phyloP scores from a whole-genome alignment of 1,284 basidiomycete species.

The Cerrena zonata region DNA sequence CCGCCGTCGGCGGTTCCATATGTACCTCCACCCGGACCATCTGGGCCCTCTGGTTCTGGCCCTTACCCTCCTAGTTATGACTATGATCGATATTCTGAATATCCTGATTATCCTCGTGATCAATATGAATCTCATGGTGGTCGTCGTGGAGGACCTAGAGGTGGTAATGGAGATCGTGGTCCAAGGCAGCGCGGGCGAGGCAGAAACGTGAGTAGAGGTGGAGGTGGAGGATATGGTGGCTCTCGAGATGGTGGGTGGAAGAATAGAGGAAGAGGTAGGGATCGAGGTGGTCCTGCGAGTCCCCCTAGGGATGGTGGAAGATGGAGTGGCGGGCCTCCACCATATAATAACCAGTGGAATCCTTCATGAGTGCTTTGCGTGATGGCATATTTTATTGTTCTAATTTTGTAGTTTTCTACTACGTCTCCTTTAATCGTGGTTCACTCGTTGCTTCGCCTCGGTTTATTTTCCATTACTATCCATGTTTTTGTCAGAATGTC shows the following conservation, averaged over 20 bases:
- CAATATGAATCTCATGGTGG: constrained; percentile 15
- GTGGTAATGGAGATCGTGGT: constrained; percentile 15
- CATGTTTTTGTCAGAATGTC: too few relatives aligned
- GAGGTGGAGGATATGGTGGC: constrained; percentile 32
- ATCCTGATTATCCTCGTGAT: constrained; percentile 2
- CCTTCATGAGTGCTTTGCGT: too few relatives aligned
- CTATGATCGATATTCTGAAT: constrained; percentile 12
- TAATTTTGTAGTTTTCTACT: constrained; percentile 4
- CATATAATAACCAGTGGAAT: background rate
- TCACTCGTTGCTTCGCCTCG: background rate
- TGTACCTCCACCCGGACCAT: constrained; percentile 9
- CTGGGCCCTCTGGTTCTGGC: constrained; percentile 3
- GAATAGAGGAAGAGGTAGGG: constrained; percentile 22
- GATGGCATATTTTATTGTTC: too few relatives aligned
- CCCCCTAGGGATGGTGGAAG: constrained; percentile 17
- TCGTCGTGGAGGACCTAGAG: constrained; percentile 4
- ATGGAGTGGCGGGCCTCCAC: constrained; percentile 14
- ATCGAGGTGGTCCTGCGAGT: constrained; percentile 13
- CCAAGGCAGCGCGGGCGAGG: constrained; percentile 14
- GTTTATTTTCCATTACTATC: too few relatives aligned
- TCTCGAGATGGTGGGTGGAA: constrained; percentile 58
- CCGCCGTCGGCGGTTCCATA: constrained; percentile 6
- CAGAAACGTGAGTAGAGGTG: constrained; percentile 8
- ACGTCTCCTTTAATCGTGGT: background rate
- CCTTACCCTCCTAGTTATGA: constrained; percentile 1